Base-by-base conservation (phyloP, 257 asterid species). In the Jacaranda copaia region DNA sequence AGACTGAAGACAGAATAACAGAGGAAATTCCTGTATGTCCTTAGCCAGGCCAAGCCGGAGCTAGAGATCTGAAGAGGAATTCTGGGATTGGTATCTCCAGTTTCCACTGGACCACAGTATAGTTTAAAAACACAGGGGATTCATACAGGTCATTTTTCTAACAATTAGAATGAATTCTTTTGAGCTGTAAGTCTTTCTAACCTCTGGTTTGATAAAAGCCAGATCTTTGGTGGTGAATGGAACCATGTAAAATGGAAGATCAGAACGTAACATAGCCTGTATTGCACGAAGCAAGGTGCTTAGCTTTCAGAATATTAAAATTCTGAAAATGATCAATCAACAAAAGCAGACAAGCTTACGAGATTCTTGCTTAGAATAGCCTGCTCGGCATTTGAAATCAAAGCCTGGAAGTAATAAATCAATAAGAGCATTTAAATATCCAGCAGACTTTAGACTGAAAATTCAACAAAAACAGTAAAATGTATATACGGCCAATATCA, bases 191-290 rank as follows among this genome's bases (percentile, higher is more conserved):
- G 61, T 25, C 77, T 77, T 73, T 82, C 92, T 74, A 64, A 95
- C 99, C 96, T 90, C 97, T 66, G 99, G 98, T 81, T 89, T 90
- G 72, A 53, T 80, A 85, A 91, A 95, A 25, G 66, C 45, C 74
- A 95, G 91, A 84, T 93, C 98, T 8, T 80, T 75, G 51, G 94
- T 86, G 45, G 87, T 43, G 81, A 88, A 95, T 56, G 99, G 99
- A 79, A 95, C 98, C 98, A 95, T 93, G 81, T 95, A 93, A 78
- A 80, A 71, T 36, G 99, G 99, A 81, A 95, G 99, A 85, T 95
- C 98, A 58, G 90, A 91, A 32, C 98, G 98, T 80, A 95, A 57
- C 93, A 91, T 75, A 32, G 96, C 99, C 98, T 95, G 82, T 86
- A 81, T 73, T 66, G 75, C 60, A 75, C 51, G 70, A 72, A 36